Base-by-base conservation (phyloP, 345 rosid genomes). In the Pugionium cornutum region DNA sequence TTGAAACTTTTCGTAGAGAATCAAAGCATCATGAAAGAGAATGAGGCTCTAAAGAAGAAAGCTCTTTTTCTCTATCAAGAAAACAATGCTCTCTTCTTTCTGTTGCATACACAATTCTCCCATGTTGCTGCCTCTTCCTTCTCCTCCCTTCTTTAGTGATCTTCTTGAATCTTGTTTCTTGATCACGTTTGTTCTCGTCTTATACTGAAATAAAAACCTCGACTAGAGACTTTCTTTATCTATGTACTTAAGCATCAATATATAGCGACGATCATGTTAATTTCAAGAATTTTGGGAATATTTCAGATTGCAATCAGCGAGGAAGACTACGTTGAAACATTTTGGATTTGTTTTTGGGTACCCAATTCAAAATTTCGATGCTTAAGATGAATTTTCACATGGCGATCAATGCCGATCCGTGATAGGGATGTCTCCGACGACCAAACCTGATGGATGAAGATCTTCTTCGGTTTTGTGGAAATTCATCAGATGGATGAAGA, bases 1-100 rank as follows among this genome's bases (percentile, higher is more conserved):
- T 9, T 84, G 77, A 84, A 59, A 70, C 85, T 92, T 33, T 81
- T 81, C 71, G 52, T 79, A 77, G 71, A 84, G 88, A 92, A 92
- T 68, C 82, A 76, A 56, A 79, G 75, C 71, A 84, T 92, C 67
- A 80, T 80, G 29, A 62, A 74, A 73, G 89, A 83, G 76, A 92
- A 89, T 35, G 85, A 92, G 79, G 80, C 69, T 79, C 81, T 92
- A 48, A 81, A 69, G 67, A 78, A 77, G 70, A 82, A 74, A 78
- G 95, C 89, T 42, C 58, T 77, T 53, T 78, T 87, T 64, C 98
- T 89, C 28, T 77, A 67, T 34, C 83, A 81, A 59, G 98, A 92
- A 83, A 92, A 92, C 64, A 78, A 80, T 73, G 75, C 65, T 46
- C 76, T 92, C 66, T 58, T 83, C 9, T 58, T 75, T 71, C 76